Conservation (phyloP, 352 stramenopile genomes). For the Phytophthora citrophthora region DNA sequence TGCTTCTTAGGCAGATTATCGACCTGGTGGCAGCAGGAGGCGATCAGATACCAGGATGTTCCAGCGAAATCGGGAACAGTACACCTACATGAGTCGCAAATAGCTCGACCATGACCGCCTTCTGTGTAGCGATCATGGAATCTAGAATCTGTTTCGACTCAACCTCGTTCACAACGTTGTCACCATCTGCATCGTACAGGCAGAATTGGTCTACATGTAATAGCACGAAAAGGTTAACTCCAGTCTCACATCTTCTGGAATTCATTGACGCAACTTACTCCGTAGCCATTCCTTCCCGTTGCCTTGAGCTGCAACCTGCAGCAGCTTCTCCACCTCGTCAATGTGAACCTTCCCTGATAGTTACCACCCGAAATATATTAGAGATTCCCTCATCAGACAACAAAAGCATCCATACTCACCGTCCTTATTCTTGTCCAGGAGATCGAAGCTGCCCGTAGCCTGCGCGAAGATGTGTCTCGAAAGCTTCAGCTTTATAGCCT, state of each 20-base stretch:
- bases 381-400: neutral
- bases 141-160: constrained; percentile 68
- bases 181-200: constrained; percentile 59
- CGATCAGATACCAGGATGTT: neutral
- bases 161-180: constrained; percentile 57
- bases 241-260: neutral
- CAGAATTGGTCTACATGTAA: constrained; percentile 59
- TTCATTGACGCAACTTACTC: constrained; percentile 26
- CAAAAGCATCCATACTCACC: constrained; percentile 29
- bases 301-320: constrained; percentile 43
- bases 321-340: constrained; percentile 48
- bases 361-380: neutral
- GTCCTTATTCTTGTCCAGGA: constrained; percentile 72
- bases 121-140: constrained; percentile 65
- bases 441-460: constrained; percentile 47
- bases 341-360: constrained; percentile 46
- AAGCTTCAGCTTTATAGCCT: constrained; percentile 69
- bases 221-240: constrained; percentile 10
- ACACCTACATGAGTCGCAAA: constrained; percentile 63
- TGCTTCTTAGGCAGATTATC: constrained; percentile 69
- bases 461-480: constrained; percentile 63
- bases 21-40: constrained; percentile 37
- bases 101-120: constrained; percentile 59
- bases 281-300: constrained; percentile 53
- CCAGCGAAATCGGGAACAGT: neutral